Evolutionary conservation across 2,329 filamentous ascomycete species (phyloP).

Genomic region (Fusarium dimerum): DNA sequence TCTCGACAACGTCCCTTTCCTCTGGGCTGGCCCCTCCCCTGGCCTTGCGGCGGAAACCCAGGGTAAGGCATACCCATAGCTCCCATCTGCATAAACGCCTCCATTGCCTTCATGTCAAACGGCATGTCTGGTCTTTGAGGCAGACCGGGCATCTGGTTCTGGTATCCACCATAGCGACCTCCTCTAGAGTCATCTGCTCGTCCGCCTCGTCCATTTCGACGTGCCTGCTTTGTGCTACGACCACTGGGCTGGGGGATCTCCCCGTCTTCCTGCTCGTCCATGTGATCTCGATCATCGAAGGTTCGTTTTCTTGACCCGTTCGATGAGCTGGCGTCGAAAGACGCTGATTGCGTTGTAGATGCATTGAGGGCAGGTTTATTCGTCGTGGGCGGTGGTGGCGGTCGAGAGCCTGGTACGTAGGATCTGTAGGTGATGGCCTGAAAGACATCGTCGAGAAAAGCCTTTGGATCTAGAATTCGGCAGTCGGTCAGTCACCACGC

Average conservation of each 20-base stretch:
- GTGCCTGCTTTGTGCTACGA: conserved; percentile 60
- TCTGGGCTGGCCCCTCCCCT: conserved; percentile 25
- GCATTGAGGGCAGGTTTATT: conserved; percentile 12
- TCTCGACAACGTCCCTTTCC: conserved; percentile 61
- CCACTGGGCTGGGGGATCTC: conserved; percentile 32
- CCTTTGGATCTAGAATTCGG: conserved; percentile 34
- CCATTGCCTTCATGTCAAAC: conserved; percentile 62
- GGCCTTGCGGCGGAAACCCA: conserved; percentile 33
- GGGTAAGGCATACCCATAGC: conserved; percentile 50
- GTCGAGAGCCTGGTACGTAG: conserved; percentile 57
- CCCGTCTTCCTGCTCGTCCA: conserved; percentile 20
- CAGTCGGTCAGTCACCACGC: conserved; percentile 11
- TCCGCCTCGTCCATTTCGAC: conserved; percentile 49
- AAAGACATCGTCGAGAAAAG: conserved; percentile 73
- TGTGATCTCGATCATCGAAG: conserved; percentile 34
- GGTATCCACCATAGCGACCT: conserved; percentile 14
- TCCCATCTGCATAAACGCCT: conserved; percentile 63
- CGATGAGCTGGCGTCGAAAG: conserved; percentile 6
- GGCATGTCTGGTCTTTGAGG: conserved; percentile 34
- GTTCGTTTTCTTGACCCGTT: conserved; percentile 38
- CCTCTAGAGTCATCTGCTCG: conserved; percentile 25
- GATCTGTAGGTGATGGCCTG: conserved; percentile 62
- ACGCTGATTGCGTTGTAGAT: conserved; percentile 16
- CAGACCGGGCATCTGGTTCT: conserved; percentile 14
- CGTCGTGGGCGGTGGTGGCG: conserved; percentile 34